Evolutionary conservation across 1,284 basidiomycete genomes (phyloP), one percentile per base, ranked within the genome.

Genomic region (Fomitopsis pinicola): DNA sequence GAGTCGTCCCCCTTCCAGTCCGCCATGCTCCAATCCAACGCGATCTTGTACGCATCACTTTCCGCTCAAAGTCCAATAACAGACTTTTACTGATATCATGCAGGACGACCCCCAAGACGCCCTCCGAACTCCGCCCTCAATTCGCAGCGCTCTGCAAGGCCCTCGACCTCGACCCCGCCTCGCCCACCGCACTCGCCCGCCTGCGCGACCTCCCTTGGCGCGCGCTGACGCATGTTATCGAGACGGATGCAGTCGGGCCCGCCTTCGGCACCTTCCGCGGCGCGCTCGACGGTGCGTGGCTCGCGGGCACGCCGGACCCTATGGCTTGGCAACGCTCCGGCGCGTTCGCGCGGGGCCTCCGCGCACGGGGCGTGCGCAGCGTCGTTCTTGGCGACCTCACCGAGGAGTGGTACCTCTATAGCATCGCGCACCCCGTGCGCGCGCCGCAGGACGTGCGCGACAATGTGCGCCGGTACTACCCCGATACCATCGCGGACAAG

Each of bases 351-450:
- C 71, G 72, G 7, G 81, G 77, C 3, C 78, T 92, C 8, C 73
- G 69, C 35, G 79, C 76, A 17, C 85, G 83, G 26, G 89, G 90
- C 2, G 78, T 92, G 35, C 77, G 76, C 44, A 83, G 80, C 67
- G 76, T 92, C 60, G 74, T 87, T 46, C 72, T 88, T 22, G 90
- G 91, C 7, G 88, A 91, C 63, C 77, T 91, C 55, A 77, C 77
- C 17, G 90, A 92, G 66, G 90, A 91, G 72, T 91, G 89, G 87
- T 88, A 84, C 70, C 80, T 91, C 60, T 92, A 92, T 67, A 81
- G 85, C 9, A 83, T 88, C 65, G 84, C 87, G 2, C 84, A 91
- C 69, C 82, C 84, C 0, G 79, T 89, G 58, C 54, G 69, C 22
- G 71, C 72, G 17, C 71, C 76, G 17, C 63, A 64, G 15, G 87